phyloP scores from a whole-genome alignment of 345 rosid genomes.

The Boechera retrofracta region DNA sequence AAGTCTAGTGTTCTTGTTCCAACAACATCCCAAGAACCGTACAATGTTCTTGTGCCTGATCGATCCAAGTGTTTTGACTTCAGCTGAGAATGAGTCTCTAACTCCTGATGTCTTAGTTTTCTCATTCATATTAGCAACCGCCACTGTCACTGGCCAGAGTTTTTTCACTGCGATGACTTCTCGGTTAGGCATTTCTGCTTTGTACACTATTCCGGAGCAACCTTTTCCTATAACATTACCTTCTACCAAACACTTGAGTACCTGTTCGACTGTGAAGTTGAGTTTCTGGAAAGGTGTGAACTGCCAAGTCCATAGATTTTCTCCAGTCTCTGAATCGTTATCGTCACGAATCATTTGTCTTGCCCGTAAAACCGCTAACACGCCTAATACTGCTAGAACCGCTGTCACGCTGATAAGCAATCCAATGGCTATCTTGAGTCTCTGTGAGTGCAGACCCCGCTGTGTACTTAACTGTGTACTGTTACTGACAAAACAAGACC shows the following conservation, averaged over 20 bases:
- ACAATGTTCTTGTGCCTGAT: slow-evolving; percentile 94
- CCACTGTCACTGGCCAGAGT: slow-evolving; percentile 62
- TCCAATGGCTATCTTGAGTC: slow-evolving; percentile 60
- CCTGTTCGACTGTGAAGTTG: slow-evolving; percentile 69
- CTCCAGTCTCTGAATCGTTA: slow-evolving; percentile 63
- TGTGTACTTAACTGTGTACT: slow-evolving; percentile 36
- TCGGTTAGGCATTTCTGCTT: slow-evolving; percentile 67
- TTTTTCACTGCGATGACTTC: slow-evolving; percentile 86
- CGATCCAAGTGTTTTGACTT: slow-evolving; percentile 83
- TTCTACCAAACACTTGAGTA: slow-evolving; percentile 69
- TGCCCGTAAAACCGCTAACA: slow-evolving; percentile 57
- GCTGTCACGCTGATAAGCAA: slow-evolving; percentile 55
- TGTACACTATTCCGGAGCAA: slow-evolving; percentile 87
- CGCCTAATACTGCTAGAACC: slow-evolving; percentile 59
- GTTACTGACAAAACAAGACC: slow-evolving; percentile 62
- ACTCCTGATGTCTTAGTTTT: slow-evolving; percentile 51
- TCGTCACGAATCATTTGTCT: slow-evolving; percentile 51
- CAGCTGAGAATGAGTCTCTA: slow-evolving; percentile 86
- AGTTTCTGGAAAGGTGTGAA: slow-evolving; percentile 85
- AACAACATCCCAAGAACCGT: slow-evolving; percentile 82
- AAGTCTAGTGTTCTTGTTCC: slow-evolving; percentile 78
- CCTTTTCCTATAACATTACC: slow-evolving; percentile 84
- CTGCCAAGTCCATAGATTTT: slow-evolving; percentile 67
- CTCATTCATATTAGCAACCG: slow-evolving; percentile 46
- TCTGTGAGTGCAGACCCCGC: slow-evolving; percentile 44